A percentile compares a stretch with the other conserved stretches of the same genome.
Conservation (phyloP, 140 eudicot genomes). For the Stevia rebaudiana region DNA sequence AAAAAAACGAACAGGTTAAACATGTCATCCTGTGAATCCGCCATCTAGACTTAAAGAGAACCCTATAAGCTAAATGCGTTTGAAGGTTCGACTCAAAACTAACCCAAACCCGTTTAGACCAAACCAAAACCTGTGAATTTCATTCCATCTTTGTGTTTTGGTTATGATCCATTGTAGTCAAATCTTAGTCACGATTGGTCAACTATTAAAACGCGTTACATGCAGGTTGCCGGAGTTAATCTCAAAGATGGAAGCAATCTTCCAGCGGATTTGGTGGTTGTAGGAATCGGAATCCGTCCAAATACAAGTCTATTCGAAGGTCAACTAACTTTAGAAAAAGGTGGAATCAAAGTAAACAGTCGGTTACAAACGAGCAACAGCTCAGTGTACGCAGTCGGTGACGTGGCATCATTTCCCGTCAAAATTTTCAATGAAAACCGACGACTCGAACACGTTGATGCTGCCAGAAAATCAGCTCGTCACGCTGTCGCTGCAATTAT, state of each 20-base stretch:
- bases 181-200: not conserved
- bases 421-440: slow-evolving; percentile 70
- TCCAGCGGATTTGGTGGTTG: slow-evolving; percentile 79
- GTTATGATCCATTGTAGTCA: not conserved
- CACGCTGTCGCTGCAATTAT: slow-evolving; percentile 80
- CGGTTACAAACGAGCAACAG: slow-evolving; percentile 70
- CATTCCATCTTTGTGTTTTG: not conserved
- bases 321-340: slow-evolving; percentile 81
- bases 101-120: not conserved
- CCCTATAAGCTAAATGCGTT: not conserved
- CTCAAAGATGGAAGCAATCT: slow-evolving; percentile 72
- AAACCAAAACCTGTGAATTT: not conserved
- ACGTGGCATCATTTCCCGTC: slow-evolving; percentile 89
- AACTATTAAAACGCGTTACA: not conserved
- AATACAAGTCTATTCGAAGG: slow-evolving; percentile 89
- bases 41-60: not conserved
- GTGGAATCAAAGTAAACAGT: slow-evolving; percentile 85
- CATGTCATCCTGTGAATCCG: not conserved
- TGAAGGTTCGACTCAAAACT: not conserved
- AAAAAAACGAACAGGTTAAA: not conserved
- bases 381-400: slow-evolving; percentile 91
- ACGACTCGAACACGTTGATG: slow-evolving; percentile 89
- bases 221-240: slow-evolving; percentile 78
- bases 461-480: slow-evolving; percentile 80
- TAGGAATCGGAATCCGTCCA: slow-evolving; percentile 94